A percentile compares a stretch with the other conserved stretches of the same genome.
Evolutionary conservation across 2,329 filamentous ascomycete genomes (phyloP).

Genomic region (Graphilbum ipis-grandicollis): DNA sequence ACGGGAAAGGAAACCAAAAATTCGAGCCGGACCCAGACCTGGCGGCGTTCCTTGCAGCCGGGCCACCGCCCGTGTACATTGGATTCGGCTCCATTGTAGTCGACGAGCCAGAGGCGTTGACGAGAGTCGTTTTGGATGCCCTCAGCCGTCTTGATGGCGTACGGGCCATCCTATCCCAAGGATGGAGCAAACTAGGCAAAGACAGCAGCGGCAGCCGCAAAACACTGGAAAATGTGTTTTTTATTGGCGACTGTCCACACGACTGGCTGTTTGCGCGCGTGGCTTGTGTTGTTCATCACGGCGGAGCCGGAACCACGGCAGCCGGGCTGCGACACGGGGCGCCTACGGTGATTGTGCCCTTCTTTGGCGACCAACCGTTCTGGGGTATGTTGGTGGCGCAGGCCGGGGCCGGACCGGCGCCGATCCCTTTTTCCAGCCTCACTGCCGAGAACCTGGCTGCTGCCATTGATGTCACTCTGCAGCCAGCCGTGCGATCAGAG

Average conservation of each 20-base stretch:
- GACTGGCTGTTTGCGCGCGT: conserved; percentile 79
- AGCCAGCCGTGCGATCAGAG: neutral
- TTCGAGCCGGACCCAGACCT: conserved; percentile 48
- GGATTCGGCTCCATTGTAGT: conserved; percentile 73
- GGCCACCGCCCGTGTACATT: conserved; percentile 62
- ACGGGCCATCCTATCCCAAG: conserved; percentile 67
- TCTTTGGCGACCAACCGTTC: conserved; percentile 73
- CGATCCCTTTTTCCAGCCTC: conserved; percentile 51
- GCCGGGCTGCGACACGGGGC: conserved; percentile 64
- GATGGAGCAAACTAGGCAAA: conserved; percentile 68
- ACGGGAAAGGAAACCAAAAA: neutral
- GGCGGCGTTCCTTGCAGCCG: conserved; percentile 45
- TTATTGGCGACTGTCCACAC: conserved; percentile 73
- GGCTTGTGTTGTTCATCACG: conserved; percentile 69
- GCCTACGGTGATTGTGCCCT: conserved; percentile 69
- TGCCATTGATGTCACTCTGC: conserved; percentile 28
- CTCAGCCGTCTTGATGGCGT: conserved; percentile 36
- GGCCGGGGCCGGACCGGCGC: conserved; percentile 53
- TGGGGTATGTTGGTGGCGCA: conserved; percentile 63
- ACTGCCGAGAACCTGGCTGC: conserved; percentile 48
- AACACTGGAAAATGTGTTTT: conserved; percentile 58
- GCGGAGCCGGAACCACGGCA: conserved; percentile 77
- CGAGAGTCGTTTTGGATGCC: conserved; percentile 54
- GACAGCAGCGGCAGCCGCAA: conserved; percentile 29
- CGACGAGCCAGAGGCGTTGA: conserved; percentile 55